Evolutionary conservation across 2,329 filamentous ascomycete species (phyloP).

Genomic region (Calcarisporium arbuscula): DNA sequence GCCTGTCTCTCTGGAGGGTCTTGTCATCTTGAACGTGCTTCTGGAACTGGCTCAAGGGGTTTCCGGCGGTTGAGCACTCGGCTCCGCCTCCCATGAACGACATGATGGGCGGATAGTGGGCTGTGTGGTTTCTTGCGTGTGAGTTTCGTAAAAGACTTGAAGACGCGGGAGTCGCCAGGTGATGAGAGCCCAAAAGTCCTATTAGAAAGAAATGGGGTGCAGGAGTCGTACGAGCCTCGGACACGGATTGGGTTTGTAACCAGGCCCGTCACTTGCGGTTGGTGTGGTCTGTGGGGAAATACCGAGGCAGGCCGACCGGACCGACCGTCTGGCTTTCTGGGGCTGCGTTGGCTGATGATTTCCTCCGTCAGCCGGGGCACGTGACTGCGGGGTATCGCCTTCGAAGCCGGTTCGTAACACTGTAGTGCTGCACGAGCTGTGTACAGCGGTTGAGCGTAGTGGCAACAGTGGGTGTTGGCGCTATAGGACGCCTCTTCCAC

Average conservation of each 20-base stretch:
- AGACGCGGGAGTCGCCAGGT: too few species aligned
- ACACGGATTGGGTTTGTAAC: slow-evolving; percentile 1
- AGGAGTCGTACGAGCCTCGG: slow-evolving; percentile 1
- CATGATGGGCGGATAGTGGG: slow-evolving; percentile 47
- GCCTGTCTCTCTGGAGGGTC: slow-evolving; percentile 82
- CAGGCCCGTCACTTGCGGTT: slow-evolving; percentile 8
- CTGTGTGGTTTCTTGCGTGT: background rate
- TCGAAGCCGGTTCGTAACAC: too few species aligned
- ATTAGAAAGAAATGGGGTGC: background rate
- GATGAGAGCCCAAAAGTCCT: too few species aligned
- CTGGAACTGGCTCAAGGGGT: slow-evolving; percentile 93
- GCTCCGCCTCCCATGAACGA: slow-evolving; percentile 93
- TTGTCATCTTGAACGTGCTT: slow-evolving; percentile 97
- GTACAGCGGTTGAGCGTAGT: too few species aligned
- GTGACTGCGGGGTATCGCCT: slow-evolving; percentile 29
- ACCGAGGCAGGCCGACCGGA: slow-evolving; percentile 11
- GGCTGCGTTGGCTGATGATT: slow-evolving; percentile 1
- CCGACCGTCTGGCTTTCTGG: background rate
- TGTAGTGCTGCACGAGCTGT: too few species aligned
- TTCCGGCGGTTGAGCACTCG: slow-evolving; percentile 93
- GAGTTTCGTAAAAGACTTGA: too few species aligned
- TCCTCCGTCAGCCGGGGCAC: slow-evolving; percentile 16
- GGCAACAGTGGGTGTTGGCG: too few species aligned
- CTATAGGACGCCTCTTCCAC: too few species aligned
- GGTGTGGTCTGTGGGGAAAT: slow-evolving; percentile 7